Evolutionary conservation across 2,329 filamentous ascomycete species (phyloP), one percentile per base, ranked within the genome.

Genomic region (Alternaria sp.): DNA sequence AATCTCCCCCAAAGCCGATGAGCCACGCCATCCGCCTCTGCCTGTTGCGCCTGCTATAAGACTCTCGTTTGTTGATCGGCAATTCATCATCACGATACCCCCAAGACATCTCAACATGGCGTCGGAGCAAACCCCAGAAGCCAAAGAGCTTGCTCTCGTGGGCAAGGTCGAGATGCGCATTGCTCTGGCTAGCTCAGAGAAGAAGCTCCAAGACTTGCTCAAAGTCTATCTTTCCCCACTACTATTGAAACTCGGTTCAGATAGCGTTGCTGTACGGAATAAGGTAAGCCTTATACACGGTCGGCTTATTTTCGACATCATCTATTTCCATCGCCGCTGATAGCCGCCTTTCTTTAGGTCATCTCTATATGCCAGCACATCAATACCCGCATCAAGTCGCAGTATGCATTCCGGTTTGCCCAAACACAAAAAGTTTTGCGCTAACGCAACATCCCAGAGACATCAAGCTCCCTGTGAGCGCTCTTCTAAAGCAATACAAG

Each of bases 401-500:
- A 81, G 73, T 82, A 82, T 56, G 79, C 70, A 51, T 49, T 11
- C 41, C 14, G 4, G 37, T 41, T 60, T 34, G 42, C n/a, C 23
- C 13, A 40, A 51, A 31, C 8, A 34, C 5, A 42, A 13, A 42
- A 13, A 14, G 3, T 11, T 2, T 37, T 37, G 33, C 24, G 52
- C 69, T 72, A 51, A 73, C 57, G 33, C 21, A 23, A 24, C 6
- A 5, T 3, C 14, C 26, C 42, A 80, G 77, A 60, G 82, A 83
- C 8, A 87, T 97, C 63, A 84, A 93, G 53, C 82, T 99, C 5
- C 95, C 95, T 0, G 93, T 98, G 11, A 85, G 87, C n/a, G 87
- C 88, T 14, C 83, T 99, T 17, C 78, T 98, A 54, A 89, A 93
- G 67, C 95, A 98, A 76, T 97, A 96, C 83, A 96, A 96, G 77